Conservation (phyloP, 78 protist genomes). For the slime mould (Dictyostelium discoideum) region DNA sequence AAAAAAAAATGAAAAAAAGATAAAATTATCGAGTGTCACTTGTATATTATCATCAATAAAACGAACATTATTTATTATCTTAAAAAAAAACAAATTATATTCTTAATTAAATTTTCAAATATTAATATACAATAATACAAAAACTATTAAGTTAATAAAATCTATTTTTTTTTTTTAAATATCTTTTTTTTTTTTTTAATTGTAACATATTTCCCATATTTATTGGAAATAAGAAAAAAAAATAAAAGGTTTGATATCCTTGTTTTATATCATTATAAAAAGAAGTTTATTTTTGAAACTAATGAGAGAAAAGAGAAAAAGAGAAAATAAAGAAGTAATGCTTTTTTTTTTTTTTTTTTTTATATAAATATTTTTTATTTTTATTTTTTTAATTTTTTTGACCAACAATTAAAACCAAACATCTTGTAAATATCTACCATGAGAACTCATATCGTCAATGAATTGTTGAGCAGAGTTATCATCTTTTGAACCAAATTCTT, state of each 20-base stretch:
- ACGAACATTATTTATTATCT: neutral
- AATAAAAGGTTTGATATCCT: too few relatives aligned
- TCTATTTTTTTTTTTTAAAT: too few relatives aligned
- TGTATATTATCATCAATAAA: neutral
- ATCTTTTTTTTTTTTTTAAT: too few relatives aligned
- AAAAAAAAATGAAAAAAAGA: neutral
- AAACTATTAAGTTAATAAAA: too few relatives aligned
- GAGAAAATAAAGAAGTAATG: neutral
- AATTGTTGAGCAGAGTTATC: slow-evolving; percentile 67
- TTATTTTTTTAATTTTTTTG: neutral
- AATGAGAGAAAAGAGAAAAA: too few relatives aligned
- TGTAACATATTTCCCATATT: too few relatives aligned
- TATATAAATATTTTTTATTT: neutral
- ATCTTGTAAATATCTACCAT: slow-evolving; percentile 75
- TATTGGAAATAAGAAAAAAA: too few relatives aligned
- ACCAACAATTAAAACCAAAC: slow-evolving; percentile 73
- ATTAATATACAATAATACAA: too few relatives aligned
- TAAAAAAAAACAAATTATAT: too few relatives aligned
- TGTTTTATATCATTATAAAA: too few relatives aligned
- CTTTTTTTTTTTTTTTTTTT: neutral
- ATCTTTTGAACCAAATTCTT: slow-evolving; percentile 58
- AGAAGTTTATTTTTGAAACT: too few relatives aligned
- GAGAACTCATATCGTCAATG: slow-evolving; percentile 50
- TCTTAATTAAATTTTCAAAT: too few relatives aligned
- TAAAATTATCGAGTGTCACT: neutral